Base-by-base conservation (phyloP, 805 yeast genomes). In the baker's yeast (Saccharomyces cerevisiae) region DNA sequence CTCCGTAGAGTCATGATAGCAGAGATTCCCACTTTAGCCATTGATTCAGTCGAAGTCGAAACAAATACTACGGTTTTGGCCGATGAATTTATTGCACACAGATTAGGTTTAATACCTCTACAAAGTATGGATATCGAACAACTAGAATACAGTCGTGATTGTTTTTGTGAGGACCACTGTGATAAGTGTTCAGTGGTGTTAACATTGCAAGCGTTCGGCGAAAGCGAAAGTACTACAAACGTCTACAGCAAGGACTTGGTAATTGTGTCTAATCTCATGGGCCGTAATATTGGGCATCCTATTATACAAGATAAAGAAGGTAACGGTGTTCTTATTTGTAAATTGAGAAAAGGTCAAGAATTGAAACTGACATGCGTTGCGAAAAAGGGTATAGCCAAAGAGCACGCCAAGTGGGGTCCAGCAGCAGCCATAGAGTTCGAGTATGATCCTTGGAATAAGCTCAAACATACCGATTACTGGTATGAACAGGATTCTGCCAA, bases 321-420 rank as follows among this genome's bases (percentile, higher is more conserved):
- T 36, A 83, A 84, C 58, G 99, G 99, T 53, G 87, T 92, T n/a
- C 73, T 94, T 53, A 82, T 94, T 61, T 89, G 96, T 73, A 90
- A 92, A 70, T 78, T 94, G 62, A 82, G 96, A 70, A 87, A 87
- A 68, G 92, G 90, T 64, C 99, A 94, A 74, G 97, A 92, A 68
- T 77, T 94, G 62, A 81, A 85, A 61, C 74, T 94, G 56, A 84
- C 85, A 61, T 94, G 99, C 73, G 86, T 94, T 58, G 99, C 99
- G 53, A 94, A 94, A 72, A 94, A 94, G 75, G 99, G 98, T 47
- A 90, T 90, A 55, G 88, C 96, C 50, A 91, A 91, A 70, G 99
- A 94, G 70, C 99, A 94, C 68, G 97, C 99, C 50, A 94, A 94
- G 68, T 94, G 99, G 99, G 85, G 94, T 6, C 97, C 99, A 11